These are phyloP conservation scores for Russula abietina DNA, from an alignment of 768 basidiomycete genomes.

Conservation along the genomic window DNA sequence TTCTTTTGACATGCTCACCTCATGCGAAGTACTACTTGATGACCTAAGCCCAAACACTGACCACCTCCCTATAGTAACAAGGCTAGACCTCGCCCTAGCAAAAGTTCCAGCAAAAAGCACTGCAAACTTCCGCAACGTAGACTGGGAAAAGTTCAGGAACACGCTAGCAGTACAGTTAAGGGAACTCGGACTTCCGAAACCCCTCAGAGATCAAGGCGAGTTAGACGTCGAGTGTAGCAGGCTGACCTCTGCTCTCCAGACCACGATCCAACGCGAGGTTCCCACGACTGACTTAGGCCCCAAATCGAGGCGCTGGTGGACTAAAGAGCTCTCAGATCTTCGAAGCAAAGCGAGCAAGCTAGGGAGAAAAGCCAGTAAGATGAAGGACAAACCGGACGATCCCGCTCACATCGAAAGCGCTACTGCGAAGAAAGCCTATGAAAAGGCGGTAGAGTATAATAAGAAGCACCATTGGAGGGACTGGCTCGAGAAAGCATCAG, in stretches of 20 bases:
- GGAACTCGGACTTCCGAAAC: too few species aligned
- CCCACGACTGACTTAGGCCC: neutral
- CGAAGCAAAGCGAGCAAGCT: neutral
- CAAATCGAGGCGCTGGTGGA: neutral
- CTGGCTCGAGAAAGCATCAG: neutral
- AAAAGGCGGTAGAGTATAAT: rapidly evolving
- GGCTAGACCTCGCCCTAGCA: neutral
- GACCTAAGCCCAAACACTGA: neutral
- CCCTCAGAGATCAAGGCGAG: neutral
- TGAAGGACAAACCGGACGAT: rapidly evolving
- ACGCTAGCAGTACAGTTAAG: neutral
- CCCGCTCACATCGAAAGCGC: neutral
- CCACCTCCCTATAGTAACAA: neutral
- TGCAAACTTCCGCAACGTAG: neutral
- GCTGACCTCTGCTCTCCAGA: neutral
- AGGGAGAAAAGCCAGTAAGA: neutral
- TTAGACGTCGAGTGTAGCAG: rapidly evolving
- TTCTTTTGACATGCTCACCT: neutral
- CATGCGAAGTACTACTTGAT: neutral
- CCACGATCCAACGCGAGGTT: neutral
- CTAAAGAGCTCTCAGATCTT: neutral
- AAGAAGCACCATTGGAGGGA: neutral
- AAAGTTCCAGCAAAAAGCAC: neutral
- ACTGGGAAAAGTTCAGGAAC: neutral
- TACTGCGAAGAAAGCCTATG: neutral